Conservation (phyloP, 495 filamentous ascomycete species). For the Lophium mytilinum region DNA sequence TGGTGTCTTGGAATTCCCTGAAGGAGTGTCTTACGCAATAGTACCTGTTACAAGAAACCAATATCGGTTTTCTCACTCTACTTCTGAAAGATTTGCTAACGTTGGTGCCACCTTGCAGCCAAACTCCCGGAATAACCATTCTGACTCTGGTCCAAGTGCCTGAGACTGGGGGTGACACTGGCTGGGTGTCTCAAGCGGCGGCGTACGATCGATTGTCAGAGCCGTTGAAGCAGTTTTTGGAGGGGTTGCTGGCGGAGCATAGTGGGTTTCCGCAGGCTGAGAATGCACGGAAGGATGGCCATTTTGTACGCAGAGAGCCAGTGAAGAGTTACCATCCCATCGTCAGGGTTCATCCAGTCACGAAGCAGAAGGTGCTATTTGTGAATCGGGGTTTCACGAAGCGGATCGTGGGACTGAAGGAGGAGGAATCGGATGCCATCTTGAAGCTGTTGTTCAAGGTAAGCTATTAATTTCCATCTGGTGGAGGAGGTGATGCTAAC, state of each 20-base stretch:
- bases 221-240: conserved; percentile 11
- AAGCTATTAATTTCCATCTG: background rate
- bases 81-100: no score
- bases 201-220: conserved; percentile 18
- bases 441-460: conserved; percentile 20
- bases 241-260: conserved; percentile 14
- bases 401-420: conserved; percentile 16
- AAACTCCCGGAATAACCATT: conserved; percentile 17
- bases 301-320: conserved; percentile 15
- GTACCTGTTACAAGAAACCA: no score
- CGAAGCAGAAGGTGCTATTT: conserved; percentile 14
- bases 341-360: conserved; percentile 17
- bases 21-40: no score
- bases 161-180: conserved; percentile 16
- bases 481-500: background rate
- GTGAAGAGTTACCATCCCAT: conserved; percentile 18
- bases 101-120: background rate
- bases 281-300: conserved; percentile 3
- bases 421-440: conserved; percentile 20
- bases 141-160: conserved; percentile 14
- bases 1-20: no score
- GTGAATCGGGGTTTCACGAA: conserved; percentile 20
- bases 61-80: no score
- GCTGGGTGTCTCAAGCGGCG: conserved; percentile 7
- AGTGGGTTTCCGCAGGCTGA: conserved; percentile 14